Evolutionary conservation across 371 early-diverging fungal species (phyloP).

Genomic region (Polyrhizophydium stewartii): DNA sequence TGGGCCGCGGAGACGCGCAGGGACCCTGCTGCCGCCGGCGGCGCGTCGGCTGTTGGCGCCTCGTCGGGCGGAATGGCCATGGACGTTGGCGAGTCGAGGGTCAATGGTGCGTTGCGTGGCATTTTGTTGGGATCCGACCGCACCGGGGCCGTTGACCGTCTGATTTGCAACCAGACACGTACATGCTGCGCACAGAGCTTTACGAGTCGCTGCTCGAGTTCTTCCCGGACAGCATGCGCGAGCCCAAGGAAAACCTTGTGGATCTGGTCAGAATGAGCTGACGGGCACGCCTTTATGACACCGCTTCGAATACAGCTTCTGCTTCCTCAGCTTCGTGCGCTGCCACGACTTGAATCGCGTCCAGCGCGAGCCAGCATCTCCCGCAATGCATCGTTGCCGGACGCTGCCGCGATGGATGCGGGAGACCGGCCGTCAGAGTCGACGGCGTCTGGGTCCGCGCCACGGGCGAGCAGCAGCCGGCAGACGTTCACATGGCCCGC

Average conservation of each 20-base stretch:
- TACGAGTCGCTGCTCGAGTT: constrained; percentile 67
- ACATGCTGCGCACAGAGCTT: constrained; percentile 53
- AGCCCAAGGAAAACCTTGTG: constrained; percentile 69
- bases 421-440: background rate
- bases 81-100: too few species aligned
- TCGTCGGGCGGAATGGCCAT: background rate
- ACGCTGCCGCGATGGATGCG: background rate
- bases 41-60: background rate
- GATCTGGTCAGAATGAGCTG: constrained; percentile 49
- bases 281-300: background rate
- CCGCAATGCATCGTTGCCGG: too few species aligned
- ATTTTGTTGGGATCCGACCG: too few species aligned
- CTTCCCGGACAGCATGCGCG: constrained; percentile 77
- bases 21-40: background rate
- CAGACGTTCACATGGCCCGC: constrained; percentile 3
- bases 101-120: too few species aligned
- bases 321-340: too few species aligned
- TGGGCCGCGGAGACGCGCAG: constrained; percentile 14
- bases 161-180: constrained; percentile 22
- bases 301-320: too few species aligned
- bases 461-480: background rate
- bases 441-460: background rate
- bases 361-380: too few species aligned
- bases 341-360: too few species aligned
- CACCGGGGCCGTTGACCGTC: too few species aligned